phyloP scores from a whole-genome alignment of 2,329 filamentous ascomycete genomes.

The Metarhizium anisopliae region DNA sequence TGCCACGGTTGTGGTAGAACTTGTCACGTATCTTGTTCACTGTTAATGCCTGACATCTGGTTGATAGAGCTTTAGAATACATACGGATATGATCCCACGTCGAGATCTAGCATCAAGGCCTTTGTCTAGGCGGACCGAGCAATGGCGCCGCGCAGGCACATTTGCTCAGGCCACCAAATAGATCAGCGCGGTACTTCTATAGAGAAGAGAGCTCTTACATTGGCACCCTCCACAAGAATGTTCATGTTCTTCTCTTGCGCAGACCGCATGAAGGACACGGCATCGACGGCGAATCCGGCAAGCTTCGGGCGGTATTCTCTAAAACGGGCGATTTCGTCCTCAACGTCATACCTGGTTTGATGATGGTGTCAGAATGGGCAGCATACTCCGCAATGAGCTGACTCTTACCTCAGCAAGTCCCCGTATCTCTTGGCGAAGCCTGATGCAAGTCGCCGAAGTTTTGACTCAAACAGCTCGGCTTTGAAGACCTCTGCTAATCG shows the following conservation, averaged over 20 bases:
- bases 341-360: constrained; percentile 43
- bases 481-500: constrained; percentile 61
- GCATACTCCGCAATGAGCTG: too few species aligned
- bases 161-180: neutral
- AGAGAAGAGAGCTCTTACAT: constrained; percentile 8
- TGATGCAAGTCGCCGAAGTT: constrained; percentile 50
- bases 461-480: constrained; percentile 54
- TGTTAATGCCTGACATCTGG: too few species aligned
- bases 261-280: constrained; percentile 52
- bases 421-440: constrained; percentile 56
- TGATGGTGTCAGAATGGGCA: too few species aligned
- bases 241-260: constrained; percentile 50
- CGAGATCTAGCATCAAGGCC: too few species aligned
- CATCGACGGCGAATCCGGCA: constrained; percentile 55
- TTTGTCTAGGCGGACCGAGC: too few species aligned
- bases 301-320: constrained; percentile 49
- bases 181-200: neutral
- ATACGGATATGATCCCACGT: too few species aligned
- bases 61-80: too few species aligned
- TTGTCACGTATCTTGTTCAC: too few species aligned
- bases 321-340: constrained; percentile 59
- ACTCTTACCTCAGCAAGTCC: constrained; percentile 40
- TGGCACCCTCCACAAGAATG: constrained; percentile 60
- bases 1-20: too few species aligned
- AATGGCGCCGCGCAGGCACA: constrained; percentile 4